phyloP scores from a whole-genome alignment of 2,329 filamentous ascomycete species.

The Exophiala phaeomuriformis region DNA sequence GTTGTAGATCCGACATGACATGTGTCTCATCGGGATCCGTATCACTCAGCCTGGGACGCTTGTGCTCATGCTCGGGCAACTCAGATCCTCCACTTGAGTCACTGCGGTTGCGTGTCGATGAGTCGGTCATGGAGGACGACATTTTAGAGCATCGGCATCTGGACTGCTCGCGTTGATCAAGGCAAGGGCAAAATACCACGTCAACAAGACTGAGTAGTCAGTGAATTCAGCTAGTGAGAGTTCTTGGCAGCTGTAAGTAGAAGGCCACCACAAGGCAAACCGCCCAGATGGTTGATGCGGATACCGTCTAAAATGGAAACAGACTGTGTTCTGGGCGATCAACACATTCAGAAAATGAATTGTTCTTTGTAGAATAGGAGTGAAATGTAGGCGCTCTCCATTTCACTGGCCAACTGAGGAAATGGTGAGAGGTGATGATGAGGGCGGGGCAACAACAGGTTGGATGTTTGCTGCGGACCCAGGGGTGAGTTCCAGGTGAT shows the following conservation, averaged over 20 bases:
- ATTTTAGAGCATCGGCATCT: conserved; percentile 21
- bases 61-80: conserved; percentile 27
- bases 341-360: conserved; percentile 5
- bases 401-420: conserved; percentile 2
- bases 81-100: conserved; percentile 24
- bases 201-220: conserved; percentile 8
- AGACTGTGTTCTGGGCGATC: background rate
- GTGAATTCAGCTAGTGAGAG: conserved; percentile 15
- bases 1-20: conserved; percentile 20
- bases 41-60: conserved; percentile 26
- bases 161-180: conserved; percentile 4
- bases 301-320: background rate
- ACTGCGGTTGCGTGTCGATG: conserved; percentile 24
- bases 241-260: conserved; percentile 20
- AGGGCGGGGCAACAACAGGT: conserved; percentile 8
- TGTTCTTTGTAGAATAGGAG: conserved; percentile 3
- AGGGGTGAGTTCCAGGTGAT: background rate
- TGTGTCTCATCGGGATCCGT: conserved; percentile 19
- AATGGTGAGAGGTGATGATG: background rate
- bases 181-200: background rate
- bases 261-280: conserved; percentile 19
- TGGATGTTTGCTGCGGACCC: conserved; percentile 6
- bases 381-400: conserved; percentile 10
- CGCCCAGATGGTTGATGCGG: background rate
- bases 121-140: conserved; percentile 22